Base-by-base conservation (phyloP, 768 basidiomycete species). In the Rhodosporidiobolus sp. region DNA sequence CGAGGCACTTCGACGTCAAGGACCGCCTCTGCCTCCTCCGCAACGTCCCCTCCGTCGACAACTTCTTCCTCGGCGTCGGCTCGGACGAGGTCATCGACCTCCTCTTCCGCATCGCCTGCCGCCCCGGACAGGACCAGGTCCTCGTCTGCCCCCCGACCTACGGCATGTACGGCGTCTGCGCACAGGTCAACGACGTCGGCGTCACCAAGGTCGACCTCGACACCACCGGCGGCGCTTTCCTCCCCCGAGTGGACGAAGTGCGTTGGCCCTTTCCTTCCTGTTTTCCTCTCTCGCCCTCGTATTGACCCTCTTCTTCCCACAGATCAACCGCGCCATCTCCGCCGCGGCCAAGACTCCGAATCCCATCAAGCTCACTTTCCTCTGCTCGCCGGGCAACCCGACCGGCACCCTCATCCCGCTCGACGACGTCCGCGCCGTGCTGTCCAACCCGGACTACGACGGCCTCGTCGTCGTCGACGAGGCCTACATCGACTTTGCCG, bases 321-420 rank as follows among this genome's bases (percentile, higher is more conserved):
- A 94, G 90, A 83, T 94, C 65, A 90, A 91, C 80, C 83, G 85
- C 65, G 85, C 86, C 0, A 83, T 94, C 68, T 84, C 86, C 46
- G 84, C 84, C 10, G 71, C 75, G 5, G 58, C 71, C 30, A 46
- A 43, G 3, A 32, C 65, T 4, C 17, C 57, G 22, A 70, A 70
- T 58, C 83, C 85, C 6, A 91, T 96, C 81, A 96, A 97, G 78
- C 86, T 99, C 49, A 85, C 95, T 70, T 92, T 97, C 84, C 85
- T 98, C 56, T 96, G 94, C 81, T 97, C 95, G 2, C 96, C 96
- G 5, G 96, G 96, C 4, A 99, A 98, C 80, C 96, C 96, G 0
- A 94, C 94, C 0, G 93, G 94, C 16, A 97, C 94, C 0, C 81
- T 89, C 35, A 87, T 98, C 63, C 86, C 92, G 0, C 86, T 94